These are phyloP conservation scores for Botrytis galanthina DNA, from an alignment of 2,329 filamentous ascomycete genomes.

Conservation along the genomic window DNA sequence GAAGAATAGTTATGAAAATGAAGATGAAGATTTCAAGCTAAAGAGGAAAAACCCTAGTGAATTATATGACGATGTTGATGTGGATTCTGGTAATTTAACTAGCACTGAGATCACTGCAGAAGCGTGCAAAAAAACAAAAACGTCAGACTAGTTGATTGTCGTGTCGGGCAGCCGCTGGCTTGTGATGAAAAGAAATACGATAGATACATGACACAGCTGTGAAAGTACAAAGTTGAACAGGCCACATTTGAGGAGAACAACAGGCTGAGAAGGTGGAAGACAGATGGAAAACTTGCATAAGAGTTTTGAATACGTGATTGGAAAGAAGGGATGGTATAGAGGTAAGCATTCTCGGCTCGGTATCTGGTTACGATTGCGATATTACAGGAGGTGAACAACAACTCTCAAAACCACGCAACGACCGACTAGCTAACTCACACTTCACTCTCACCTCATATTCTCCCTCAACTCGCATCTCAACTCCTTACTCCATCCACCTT, in stretches of 20 bases:
- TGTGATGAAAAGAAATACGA: background rate
- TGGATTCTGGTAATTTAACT: rapidly evolving
- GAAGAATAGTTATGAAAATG: no score
- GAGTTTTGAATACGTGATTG: background rate
- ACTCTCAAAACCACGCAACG: background rate
- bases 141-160: background rate
- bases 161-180: background rate
- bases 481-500: background rate
- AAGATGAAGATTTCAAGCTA: background rate
- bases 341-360: background rate
- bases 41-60: background rate
- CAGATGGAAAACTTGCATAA: background rate
- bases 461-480: background rate
- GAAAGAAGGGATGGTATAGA: background rate
- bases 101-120: rapidly evolving
- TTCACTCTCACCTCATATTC: background rate
- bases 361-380: background rate
- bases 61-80: background rate
- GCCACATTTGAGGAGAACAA: background rate
- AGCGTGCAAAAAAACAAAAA: background rate
- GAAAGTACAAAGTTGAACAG: background rate
- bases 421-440: background rate
- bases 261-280: no score
- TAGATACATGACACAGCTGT: background rate
- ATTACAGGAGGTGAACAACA: background rate